These are phyloP conservation scores for Candida xyloterini DNA, from an alignment of 805 yeast genomes.

Conservation along the genomic window DNA sequence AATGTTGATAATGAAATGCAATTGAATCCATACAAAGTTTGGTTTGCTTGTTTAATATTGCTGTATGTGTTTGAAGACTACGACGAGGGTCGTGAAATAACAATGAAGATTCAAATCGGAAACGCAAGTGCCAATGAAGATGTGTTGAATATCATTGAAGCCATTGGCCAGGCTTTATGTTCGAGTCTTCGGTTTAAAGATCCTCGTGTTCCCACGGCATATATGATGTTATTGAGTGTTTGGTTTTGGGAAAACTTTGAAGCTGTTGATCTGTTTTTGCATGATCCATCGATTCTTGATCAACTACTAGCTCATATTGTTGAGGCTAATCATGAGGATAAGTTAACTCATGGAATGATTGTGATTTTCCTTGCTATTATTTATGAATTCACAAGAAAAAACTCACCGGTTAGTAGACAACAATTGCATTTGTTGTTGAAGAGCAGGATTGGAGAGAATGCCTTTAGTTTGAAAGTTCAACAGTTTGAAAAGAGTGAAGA, in stretches of 20 bases:
- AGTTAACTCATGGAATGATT: slow-evolving; percentile 65
- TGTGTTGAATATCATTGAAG: slow-evolving; percentile 64
- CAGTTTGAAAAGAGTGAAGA: slow-evolving; percentile 62
- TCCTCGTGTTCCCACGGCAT: slow-evolving; percentile 74
- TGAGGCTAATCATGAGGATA: slow-evolving; percentile 35
- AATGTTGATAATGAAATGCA: slow-evolving; percentile 71
- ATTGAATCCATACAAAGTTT: slow-evolving; percentile 80
- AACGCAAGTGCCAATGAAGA: slow-evolving; percentile 64
- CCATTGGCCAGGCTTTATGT: slow-evolving; percentile 70
- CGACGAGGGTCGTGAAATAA: slow-evolving; percentile 45
- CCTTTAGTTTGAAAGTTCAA: slow-evolving; percentile 67
- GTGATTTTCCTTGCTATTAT: slow-evolving; percentile 69
- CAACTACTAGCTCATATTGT: slow-evolving; percentile 66
- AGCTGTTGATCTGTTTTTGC: slow-evolving; percentile 73
- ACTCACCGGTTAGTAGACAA: slow-evolving; percentile 61
- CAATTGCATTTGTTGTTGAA: slow-evolving; percentile 61
- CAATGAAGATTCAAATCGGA: slow-evolving; percentile 55
- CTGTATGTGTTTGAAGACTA: slow-evolving; percentile 58
- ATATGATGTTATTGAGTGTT: slow-evolving; percentile 64
- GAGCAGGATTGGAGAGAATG: slow-evolving; percentile 76
- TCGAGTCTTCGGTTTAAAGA: slow-evolving; percentile 61
- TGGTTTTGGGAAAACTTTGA: slow-evolving; percentile 78
- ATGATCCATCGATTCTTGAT: slow-evolving; percentile 62
- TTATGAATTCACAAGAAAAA: slow-evolving; percentile 67
- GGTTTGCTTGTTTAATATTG: slow-evolving; percentile 76